Evolutionary conservation across 345 rosid genomes (phyloP), one percentile per base, ranked within the genome.

Genomic region (Brassica juncea): DNA sequence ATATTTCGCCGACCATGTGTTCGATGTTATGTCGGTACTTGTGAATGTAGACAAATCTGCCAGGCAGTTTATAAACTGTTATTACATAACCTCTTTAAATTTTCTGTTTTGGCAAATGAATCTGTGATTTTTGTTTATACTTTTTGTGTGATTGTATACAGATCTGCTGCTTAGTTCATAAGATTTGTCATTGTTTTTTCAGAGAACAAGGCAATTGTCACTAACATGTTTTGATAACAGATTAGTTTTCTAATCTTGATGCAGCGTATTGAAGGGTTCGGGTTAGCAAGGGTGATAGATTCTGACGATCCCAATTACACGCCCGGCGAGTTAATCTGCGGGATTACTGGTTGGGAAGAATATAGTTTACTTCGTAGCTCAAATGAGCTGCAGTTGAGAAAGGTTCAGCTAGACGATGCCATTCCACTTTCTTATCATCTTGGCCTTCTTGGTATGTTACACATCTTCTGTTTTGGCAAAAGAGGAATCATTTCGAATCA

Each of bases 341-440:
- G 94, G 69, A 19, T 88, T 0, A 89, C 86, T 34, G 87, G 91
- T 28, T 94, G 98, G 96, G 97, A 94, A 77, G 92, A 91, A 27
- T 94, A 82, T 81, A 90, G 86, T 83, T 76, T 91, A 82, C 84
- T 90, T 68, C 71, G 63, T 54, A 72, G 62, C 16, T 77, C 83
- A 0, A 61, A 71, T 70, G 47, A 28, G 10, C 1, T 55, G 12
- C 86, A 76, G 82, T 77, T 87, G 79, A 84, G 88, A 73, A 89
- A 85, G 80, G 83, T 92, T 52, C 85, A 86, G 63, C 75, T 75
- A 23, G 81, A 84, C 27, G 35, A 83, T 12, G 78, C 67, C 25
- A 80, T 89, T 74, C 97, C 97, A 8, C 88, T 88, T 27, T 94
- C 97, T 2, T 87, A 85, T 75, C 87, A 84, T 74, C 62, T 89